Evolutionary conservation across 116 monocot genomes (phyloP).

Genomic region (Thalassia testudinum): DNA sequence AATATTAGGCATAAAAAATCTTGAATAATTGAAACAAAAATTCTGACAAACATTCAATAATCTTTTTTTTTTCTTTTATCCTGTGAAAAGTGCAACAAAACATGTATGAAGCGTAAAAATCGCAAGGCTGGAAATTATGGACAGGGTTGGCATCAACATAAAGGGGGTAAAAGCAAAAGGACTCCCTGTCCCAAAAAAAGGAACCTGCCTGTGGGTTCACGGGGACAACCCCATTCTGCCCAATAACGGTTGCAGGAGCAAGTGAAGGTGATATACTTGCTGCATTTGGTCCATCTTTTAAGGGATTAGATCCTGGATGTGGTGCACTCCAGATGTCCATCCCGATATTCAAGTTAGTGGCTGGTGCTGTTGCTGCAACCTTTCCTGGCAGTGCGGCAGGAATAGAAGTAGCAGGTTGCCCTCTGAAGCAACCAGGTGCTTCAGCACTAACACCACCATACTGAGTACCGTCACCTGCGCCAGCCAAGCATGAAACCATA

Average conservation of each 20-base stretch:
- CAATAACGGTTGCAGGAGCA: slow-evolving; percentile 6
- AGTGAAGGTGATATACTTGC: slow-evolving; percentile 13
- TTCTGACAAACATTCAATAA: too few relatives aligned
- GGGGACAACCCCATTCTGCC: slow-evolving; percentile 9
- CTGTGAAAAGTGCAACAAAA: too few relatives aligned
- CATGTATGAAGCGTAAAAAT: too few relatives aligned
- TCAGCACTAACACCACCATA: not conserved
- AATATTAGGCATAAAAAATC: too few relatives aligned
- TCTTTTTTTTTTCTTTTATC: too few relatives aligned
- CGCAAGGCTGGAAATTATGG: too few relatives aligned
- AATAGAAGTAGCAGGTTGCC: slow-evolving; percentile 7
- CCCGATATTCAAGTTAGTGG: slow-evolving; percentile 66
- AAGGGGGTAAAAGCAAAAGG: too few relatives aligned
- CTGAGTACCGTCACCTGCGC: not conserved
- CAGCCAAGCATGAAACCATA: not conserved
- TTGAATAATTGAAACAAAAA: too few relatives aligned
- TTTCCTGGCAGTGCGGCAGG: slow-evolving; percentile 19
- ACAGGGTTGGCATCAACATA: too few relatives aligned
- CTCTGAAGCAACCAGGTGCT: not conserved
- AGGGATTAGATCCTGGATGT: slow-evolving; percentile 19
- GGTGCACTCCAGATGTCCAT: slow-evolving; percentile 70
- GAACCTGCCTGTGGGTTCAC: too few relatives aligned
- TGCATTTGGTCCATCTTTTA: slow-evolving; percentile 24
- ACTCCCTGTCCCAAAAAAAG: too few relatives aligned
- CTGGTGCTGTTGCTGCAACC: slow-evolving; percentile 8